Conservation (phyloP, 1,139 yeast species). For the Groenewaldozyma auringiensis region DNA sequence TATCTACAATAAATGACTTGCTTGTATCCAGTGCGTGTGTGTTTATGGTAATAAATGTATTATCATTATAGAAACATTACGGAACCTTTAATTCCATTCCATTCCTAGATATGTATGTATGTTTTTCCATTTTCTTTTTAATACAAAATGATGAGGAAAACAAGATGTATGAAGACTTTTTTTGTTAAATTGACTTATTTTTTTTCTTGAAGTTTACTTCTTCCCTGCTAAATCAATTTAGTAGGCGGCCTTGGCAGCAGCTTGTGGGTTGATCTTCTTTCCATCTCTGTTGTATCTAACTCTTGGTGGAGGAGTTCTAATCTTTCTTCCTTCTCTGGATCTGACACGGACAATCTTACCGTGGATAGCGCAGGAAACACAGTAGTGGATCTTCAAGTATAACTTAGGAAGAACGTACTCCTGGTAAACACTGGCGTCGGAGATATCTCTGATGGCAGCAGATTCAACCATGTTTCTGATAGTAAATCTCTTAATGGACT, state of each 20-base stretch:
- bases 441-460: slow-evolving; percentile 99
- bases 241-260: slow-evolving; percentile 77
- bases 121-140: background rate
- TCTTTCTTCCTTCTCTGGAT: slow-evolving; percentile 97
- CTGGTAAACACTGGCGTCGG: slow-evolving; percentile 98
- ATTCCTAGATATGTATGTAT: background rate
- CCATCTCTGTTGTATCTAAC: slow-evolving; percentile 93
- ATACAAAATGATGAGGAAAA: too few relatives aligned
- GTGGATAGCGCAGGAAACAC: slow-evolving; percentile 99
- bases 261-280: slow-evolving; percentile 93
- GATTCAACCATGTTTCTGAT: slow-evolving; percentile 99
- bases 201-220: background rate
- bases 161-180: too few relatives aligned
- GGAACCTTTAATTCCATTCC: background rate
- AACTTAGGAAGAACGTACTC: slow-evolving; percentile 99
- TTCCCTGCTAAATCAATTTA: slow-evolving; percentile 4
- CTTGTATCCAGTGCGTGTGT: too few relatives aligned
- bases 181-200: background rate
- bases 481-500: slow-evolving; percentile 99
- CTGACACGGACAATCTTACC: slow-evolving; percentile 99
- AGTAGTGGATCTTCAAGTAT: slow-evolving; percentile 99
- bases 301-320: slow-evolving; percentile 99
- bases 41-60: background rate
- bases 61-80: background rate
- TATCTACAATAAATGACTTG: too few relatives aligned